phyloP scores from a whole-genome alignment of 108 stramenopile genomes.

The Pseudonitzschia delicatissima region DNA sequence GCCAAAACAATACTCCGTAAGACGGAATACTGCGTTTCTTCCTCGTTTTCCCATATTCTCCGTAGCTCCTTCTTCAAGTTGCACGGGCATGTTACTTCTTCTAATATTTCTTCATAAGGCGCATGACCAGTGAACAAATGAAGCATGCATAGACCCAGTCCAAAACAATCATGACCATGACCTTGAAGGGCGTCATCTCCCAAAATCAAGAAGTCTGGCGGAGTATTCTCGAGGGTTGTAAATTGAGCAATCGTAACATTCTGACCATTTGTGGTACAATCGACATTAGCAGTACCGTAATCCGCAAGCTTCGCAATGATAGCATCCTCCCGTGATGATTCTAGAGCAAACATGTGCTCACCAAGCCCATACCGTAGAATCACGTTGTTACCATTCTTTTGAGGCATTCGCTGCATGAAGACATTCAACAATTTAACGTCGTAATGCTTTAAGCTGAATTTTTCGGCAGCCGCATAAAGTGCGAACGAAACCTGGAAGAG shows the following conservation, averaged over 20 bases:
- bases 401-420: constrained; percentile 55
- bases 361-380: constrained; percentile 85
- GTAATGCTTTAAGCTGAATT: constrained; percentile 91
- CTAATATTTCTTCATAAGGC: constrained; percentile 97
- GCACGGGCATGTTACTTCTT: constrained; percentile 78
- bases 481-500: constrained; percentile 96
- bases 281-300: constrained; percentile 92
- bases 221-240: constrained; percentile 97
- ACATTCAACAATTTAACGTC: constrained; percentile 99
- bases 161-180: constrained; percentile 89
- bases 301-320: constrained; percentile 94
- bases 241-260: constrained; percentile 90
- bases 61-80: constrained; percentile 55
- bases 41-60: constrained; percentile 78
- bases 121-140: constrained; percentile 94
- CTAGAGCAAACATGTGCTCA: constrained; percentile 63
- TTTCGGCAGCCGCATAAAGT: constrained; percentile 80
- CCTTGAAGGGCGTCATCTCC: constrained; percentile 88
- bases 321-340: constrained; percentile 48
- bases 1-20: constrained; percentile 68
- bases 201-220: constrained; percentile 88
- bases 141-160: constrained; percentile 91
- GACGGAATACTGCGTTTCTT: constrained; percentile 46
- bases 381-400: constrained; percentile 24
- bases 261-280: constrained; percentile 71